phyloP scores from a whole-genome alignment of 352 stramenopile species.

The Phytophthora cryptogea region DNA sequence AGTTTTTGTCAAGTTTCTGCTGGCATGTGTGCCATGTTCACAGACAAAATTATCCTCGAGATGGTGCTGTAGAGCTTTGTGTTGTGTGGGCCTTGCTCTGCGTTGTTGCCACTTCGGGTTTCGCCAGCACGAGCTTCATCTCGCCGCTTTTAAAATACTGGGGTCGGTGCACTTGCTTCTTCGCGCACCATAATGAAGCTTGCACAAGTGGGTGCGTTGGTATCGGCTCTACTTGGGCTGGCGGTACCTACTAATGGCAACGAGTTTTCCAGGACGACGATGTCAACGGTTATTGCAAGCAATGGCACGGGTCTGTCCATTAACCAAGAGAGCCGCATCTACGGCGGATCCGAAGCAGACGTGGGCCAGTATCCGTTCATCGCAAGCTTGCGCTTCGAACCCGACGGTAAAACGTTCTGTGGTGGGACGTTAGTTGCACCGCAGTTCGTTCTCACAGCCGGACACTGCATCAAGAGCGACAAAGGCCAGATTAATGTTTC shows the following conservation, averaged over 20 bases:
- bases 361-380: slow-evolving; percentile 56
- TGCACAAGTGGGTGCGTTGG: background rate
- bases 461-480: slow-evolving; percentile 60
- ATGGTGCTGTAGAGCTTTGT: slow-evolving; percentile 18
- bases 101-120: slow-evolving; percentile 11
- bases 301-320: slow-evolving; percentile 16
- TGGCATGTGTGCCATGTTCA: background rate
- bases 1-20: too few species aligned
- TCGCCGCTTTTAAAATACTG: background rate
- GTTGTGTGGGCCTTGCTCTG: background rate
- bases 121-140: slow-evolving; percentile 3
- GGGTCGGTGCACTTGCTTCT: background rate
- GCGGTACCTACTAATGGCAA: background rate
- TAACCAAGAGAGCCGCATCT: slow-evolving; percentile 60
- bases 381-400: slow-evolving; percentile 50
- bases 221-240: background rate
- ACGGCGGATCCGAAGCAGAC: slow-evolving; percentile 59
- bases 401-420: slow-evolving; percentile 53
- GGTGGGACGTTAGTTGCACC: slow-evolving; percentile 58
- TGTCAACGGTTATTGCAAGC: slow-evolving; percentile 1
- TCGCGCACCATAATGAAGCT: slow-evolving; percentile 4
- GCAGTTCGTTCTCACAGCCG: slow-evolving; percentile 68
- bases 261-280: slow-evolving; percentile 8
- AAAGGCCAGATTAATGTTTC: slow-evolving; percentile 22
- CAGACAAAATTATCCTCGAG: slow-evolving; percentile 19